Conservation (phyloP, 2,329 filamentous ascomycete species). For the Venturia effusa region DNA sequence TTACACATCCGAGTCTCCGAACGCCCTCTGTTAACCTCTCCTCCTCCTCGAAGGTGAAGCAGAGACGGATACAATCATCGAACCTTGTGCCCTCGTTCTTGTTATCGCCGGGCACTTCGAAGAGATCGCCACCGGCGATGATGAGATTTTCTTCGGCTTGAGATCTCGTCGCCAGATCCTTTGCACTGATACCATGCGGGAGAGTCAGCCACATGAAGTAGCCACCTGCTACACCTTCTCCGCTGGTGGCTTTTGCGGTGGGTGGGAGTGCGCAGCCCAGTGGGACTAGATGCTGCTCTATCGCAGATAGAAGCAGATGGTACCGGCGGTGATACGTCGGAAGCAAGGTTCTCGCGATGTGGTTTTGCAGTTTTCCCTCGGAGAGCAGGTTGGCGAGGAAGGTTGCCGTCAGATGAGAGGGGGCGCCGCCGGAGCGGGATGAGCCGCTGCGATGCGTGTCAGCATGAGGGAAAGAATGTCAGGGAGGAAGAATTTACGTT, state of each 20-base stretch:
- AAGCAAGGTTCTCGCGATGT: constrained; percentile 42
- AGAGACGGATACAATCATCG: constrained; percentile 50
- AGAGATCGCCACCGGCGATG: constrained; percentile 58
- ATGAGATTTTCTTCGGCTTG: constrained; percentile 53
- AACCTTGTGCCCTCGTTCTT: constrained; percentile 42
- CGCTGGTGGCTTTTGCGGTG: neutral
- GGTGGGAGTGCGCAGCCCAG: constrained; percentile 44
- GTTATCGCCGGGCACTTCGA: constrained; percentile 51
- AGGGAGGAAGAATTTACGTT: constrained; percentile 32
- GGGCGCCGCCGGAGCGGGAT: constrained; percentile 47
- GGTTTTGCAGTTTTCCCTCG: constrained; percentile 39
- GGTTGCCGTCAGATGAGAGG: constrained; percentile 48
- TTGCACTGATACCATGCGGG: constrained; percentile 41
- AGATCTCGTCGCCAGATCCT: constrained; percentile 46
- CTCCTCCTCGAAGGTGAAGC: constrained; percentile 63
- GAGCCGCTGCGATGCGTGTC: constrained; percentile 36
- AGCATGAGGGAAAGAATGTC: neutral
- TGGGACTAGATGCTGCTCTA: constrained; percentile 49
- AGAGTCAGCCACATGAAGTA: constrained; percentile 79
- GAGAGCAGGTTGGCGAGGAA: constrained; percentile 45
- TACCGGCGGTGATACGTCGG: constrained; percentile 47
- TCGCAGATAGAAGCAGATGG: constrained; percentile 44
- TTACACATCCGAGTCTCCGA: constrained; percentile 45
- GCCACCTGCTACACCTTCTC: constrained; percentile 31
- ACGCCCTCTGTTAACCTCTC: constrained; percentile 57